phyloP scores from a whole-genome alignment of 2,329 filamentous ascomycete species.

The Colletotrichum higginsianum region DNA sequence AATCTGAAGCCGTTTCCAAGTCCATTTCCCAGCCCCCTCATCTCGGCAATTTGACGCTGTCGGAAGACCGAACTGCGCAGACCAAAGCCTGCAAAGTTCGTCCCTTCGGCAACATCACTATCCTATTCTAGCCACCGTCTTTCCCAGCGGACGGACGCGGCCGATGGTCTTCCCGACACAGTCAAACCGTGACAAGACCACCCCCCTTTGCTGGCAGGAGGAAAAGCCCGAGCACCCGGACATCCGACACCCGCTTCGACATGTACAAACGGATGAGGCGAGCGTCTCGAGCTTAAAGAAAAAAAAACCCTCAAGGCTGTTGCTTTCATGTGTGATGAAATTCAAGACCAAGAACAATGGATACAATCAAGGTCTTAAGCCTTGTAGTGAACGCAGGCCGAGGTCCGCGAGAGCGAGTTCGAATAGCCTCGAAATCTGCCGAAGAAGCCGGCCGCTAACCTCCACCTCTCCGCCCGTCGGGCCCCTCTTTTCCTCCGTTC shows the following conservation, averaged over 20 bases:
- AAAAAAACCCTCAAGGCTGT: too few relatives aligned
- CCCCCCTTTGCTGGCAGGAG: neutral
- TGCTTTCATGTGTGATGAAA: neutral
- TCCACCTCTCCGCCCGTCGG: conserved; percentile 18
- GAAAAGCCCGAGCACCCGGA: conserved; percentile 25
- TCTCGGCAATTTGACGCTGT: too few relatives aligned
- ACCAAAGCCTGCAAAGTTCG: neutral
- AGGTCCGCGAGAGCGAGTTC: neutral
- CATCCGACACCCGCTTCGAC: neutral
- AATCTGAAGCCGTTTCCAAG: too few relatives aligned
- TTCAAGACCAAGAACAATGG: neutral
- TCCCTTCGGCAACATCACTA: neutral
- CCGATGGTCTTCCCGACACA: neutral
- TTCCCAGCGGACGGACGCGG: neutral
- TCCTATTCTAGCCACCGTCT: neutral
- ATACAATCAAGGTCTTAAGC: neutral
- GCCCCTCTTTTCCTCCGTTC: neutral
- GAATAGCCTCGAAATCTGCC: neutral
- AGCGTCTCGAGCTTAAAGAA: neutral
- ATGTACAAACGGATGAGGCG: neutral
- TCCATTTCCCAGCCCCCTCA: too few relatives aligned
- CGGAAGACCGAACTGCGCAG: conserved; percentile 1
- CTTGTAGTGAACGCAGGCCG: too few relatives aligned
- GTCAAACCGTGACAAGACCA: conserved; percentile 17
- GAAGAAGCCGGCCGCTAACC: neutral